Base-by-base conservation (phyloP, 208 protist genomes). In the Wallacemonas sp. region DNA sequence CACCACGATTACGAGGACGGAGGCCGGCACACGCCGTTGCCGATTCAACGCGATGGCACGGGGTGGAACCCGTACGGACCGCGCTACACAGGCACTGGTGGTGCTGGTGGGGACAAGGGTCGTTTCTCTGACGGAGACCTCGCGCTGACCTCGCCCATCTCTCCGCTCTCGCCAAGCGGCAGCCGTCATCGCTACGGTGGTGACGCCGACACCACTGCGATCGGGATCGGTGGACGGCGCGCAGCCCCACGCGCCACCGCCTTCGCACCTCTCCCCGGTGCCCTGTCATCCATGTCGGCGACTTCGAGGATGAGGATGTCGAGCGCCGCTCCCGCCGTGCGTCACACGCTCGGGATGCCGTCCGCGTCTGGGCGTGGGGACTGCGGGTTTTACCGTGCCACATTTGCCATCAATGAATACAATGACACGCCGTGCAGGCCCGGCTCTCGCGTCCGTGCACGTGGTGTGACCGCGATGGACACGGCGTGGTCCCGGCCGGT, bases 371-470 rank as follows among this genome's bases (percentile, higher is more conserved):
- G 25, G 18, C 3, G 52, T 41, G 52, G 8, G 10, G n/a, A 11
- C 12, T 42, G 52, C n/a, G 31, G 39, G 29, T 59, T 59, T 22
- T 7, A 39, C 52, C 36, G 16, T 20, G 32, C 50, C 0, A 41
- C 32, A 18, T 57, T 81, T 18, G 80, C 57, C 63, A 83, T 84
- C 31, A 75, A 86, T 65, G 84, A 91, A 61, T 86, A 87, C 76
- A 50, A 74, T 45, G 81, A 82, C 61, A 57, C 32, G 2, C 26
- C 45, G 42, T 61, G 57, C 12, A 25, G 22, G n/a, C 63, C 61
- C 16, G 72, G 59, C 31, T 61, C 61, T 38, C 84, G 84, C 55
- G 78, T 90, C 65, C 84, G 81, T 11, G 72, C 65, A 31, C 76
- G 84, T 29, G 78, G 84, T 32, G 62, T 68, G 29, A 72, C 72